Evolutionary conservation across 768 basidiomycete species (phyloP).

Genomic region (Termitomyces heimii): DNA sequence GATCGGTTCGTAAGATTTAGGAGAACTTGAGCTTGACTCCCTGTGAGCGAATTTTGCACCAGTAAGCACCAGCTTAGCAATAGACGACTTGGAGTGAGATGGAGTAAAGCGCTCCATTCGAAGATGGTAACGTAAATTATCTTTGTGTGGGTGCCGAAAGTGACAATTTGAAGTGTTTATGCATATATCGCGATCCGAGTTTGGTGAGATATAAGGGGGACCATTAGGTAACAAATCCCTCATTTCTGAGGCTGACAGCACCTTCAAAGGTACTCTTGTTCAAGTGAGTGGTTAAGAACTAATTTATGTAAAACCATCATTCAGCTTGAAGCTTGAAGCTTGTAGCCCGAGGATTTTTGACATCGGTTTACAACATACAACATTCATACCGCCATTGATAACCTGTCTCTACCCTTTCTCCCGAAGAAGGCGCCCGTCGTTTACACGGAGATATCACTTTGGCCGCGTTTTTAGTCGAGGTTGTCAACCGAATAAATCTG

Average conservation of each 20-base stretch:
- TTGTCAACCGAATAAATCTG: background rate
- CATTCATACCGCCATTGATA: background rate
- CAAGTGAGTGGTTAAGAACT: background rate
- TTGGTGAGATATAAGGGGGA: background rate
- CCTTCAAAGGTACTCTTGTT: background rate
- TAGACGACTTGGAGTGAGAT: background rate
- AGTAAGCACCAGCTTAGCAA: background rate
- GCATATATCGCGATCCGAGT: background rate
- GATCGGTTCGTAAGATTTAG: too few relatives aligned
- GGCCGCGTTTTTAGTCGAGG: conserved; percentile 7
- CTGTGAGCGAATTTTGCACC: too few relatives aligned
- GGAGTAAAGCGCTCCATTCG: background rate
- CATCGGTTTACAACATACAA: background rate
- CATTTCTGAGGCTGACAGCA: background rate
- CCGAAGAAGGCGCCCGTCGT: background rate
- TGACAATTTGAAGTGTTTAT: background rate
- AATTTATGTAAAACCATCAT: too few relatives aligned
- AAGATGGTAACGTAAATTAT: background rate
- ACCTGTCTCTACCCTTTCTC: background rate
- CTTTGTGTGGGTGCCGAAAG: background rate
- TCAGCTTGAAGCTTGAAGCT: background rate
- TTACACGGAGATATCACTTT: conserved; percentile 14
- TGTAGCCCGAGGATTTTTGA: background rate
- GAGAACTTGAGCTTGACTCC: too few relatives aligned
- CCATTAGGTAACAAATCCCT: background rate